These are phyloP conservation scores for Umbellularia californica DNA, from an alignment of 164 flowering plant genomes.

Conservation along the genomic window DNA sequence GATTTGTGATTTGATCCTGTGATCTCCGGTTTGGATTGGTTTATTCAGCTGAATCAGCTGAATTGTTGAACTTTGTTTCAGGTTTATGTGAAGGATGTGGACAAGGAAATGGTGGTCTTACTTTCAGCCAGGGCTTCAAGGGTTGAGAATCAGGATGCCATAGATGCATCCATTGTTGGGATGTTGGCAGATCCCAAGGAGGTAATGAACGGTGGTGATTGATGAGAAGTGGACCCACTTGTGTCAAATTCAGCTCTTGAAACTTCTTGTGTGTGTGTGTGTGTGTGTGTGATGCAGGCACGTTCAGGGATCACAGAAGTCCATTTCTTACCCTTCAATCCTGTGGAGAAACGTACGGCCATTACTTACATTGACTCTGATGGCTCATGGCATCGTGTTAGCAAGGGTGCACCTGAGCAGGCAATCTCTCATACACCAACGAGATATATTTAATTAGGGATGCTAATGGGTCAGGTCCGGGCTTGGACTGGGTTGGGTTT, in stretches of 20 bases:
- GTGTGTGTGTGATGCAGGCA: conserved; percentile 19
- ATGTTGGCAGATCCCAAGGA: conserved; percentile 46
- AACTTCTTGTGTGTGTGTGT: neutral
- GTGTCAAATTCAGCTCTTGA: neutral
- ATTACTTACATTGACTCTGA: conserved; percentile 34
- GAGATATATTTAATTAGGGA: too few species aligned
- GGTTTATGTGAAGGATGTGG: conserved; percentile 31
- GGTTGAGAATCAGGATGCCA: conserved; percentile 47
- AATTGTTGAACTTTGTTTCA: conserved; percentile 1
- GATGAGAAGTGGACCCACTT: neutral
- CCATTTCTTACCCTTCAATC: conserved; percentile 47
- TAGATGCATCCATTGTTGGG: conserved; percentile 39
- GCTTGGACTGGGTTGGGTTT: neutral
- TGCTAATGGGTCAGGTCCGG: neutral
- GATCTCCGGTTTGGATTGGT: neutral
- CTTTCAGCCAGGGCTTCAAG: conserved; percentile 39
- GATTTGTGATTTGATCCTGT: too few species aligned
- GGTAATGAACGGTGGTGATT: conserved; percentile 9
- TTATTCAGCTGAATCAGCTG: neutral
- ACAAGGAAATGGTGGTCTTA: conserved; percentile 28
- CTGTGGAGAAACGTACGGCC: conserved; percentile 47
- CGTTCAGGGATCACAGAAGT: conserved; percentile 41
- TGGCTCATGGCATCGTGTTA: conserved; percentile 38
- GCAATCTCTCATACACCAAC: conserved; percentile 2
- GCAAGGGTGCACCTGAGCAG: conserved; percentile 51